Evolutionary conservation across 108 stramenopile genomes (phyloP).

Genomic region (Fistulifera solaris): DNA sequence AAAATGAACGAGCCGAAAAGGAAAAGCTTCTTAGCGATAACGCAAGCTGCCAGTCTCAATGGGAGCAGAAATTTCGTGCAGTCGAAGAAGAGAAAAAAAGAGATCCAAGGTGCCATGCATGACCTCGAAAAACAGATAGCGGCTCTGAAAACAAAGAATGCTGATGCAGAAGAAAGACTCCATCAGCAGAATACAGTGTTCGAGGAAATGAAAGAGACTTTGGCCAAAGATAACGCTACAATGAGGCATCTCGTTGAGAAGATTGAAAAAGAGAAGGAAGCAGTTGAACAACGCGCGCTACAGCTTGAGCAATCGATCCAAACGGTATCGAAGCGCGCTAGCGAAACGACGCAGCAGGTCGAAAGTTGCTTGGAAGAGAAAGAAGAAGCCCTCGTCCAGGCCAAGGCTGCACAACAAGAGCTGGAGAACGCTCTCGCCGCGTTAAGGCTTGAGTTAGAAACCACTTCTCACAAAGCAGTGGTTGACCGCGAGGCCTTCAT

Average conservation of each 20-base stretch:
- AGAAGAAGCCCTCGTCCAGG: neutral
- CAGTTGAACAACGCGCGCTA: neutral
- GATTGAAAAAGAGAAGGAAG: neutral
- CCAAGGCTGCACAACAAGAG: neutral
- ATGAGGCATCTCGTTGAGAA: neutral
- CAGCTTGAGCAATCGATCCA: neutral
- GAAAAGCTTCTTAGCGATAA: neutral
- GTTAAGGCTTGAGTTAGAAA: constrained; percentile 18
- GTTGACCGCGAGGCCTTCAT: constrained; percentile 18
- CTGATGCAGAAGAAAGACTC: neutral
- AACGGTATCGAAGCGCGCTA: neutral
- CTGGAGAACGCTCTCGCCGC: constrained; percentile 7
- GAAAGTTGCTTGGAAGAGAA: neutral
- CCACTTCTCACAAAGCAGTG: constrained; percentile 6
- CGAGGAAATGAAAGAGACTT: constrained; percentile 1
- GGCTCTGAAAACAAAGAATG: neutral
- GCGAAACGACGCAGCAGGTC: no score
- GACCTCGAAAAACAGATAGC: neutral
- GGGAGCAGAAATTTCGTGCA: constrained; percentile 11
- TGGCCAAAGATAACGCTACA: neutral
- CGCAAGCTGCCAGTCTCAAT: neutral
- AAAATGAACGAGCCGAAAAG: constrained; percentile 1
- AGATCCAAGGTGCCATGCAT: constrained; percentile 8
- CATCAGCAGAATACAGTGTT: neutral
- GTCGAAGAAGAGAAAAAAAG: constrained; percentile 12